Evolutionary conservation across 257 asterid genomes (phyloP), one percentile per base, ranked within the genome.

Genomic region (Scutellaria galericulata): DNA sequence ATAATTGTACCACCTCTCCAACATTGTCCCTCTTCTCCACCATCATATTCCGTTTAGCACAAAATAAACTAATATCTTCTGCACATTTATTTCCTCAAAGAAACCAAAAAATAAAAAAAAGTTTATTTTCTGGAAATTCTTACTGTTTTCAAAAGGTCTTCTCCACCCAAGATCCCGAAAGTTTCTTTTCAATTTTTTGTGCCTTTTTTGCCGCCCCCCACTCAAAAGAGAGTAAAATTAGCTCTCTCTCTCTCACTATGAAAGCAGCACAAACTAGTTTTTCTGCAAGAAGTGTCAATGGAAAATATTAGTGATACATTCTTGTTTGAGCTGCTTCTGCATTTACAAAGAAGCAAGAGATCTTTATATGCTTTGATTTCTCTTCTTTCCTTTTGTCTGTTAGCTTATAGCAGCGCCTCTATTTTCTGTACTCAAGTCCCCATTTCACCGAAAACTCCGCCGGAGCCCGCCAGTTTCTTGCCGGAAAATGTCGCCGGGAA

Each of bases 371-470:
- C 89, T 59, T 58, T 91, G 75, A 14, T 83, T 31, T 87, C 92
- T 40, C 75, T 87, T 14, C 31, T 82, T 48, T 75, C 84, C 41
- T 77, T 94, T 15, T 81, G 82, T 64, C 89, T 94, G 10, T 46
- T 94, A 71, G 91, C 89, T 70, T 87, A 86, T 51, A 91, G 88
- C 65, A 77, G 86, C 71, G 85, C 86, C 66, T 62, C 84, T 68
- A 75, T 89, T 18, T 91, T 89, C 87, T 80, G 75, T 27, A 66
- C 89, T 5, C 86, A 74, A 0, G 71, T 93, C 72, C 94, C 96
- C 0, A 69, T 88, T 50, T 79, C 86, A 47, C 80, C 79, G 0
- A 77, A 64, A 18, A 56, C 44, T 40, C 54, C 87, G 31, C 87
- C 89, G 63, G 89, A 80, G 39, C 73, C 81, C 11, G 68, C 77